A percentile compares a stretch with the other conserved stretches of the same genome.
Conservation (phyloP, 2,329 filamentous ascomycete species). For the Orbilia brochopaga region DNA sequence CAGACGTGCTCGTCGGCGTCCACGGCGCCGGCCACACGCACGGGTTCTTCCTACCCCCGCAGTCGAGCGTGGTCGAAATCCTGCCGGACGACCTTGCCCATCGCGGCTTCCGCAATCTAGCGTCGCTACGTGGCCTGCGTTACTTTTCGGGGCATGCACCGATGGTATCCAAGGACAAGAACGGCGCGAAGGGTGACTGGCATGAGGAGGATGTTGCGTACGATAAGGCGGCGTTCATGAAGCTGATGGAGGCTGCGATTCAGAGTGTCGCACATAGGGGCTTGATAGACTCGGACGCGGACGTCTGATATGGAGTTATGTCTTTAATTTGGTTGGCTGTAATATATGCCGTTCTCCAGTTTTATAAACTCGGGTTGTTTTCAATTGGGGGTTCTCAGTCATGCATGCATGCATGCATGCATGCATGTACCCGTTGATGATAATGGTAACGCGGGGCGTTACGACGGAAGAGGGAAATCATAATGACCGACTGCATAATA, state of each 20-base stretch:
- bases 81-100: conserved; percentile 57
- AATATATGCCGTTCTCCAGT: no score
- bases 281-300: conserved; percentile 33
- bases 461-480: no score
- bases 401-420: no score
- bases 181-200: conserved; percentile 45
- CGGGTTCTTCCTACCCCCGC: conserved; percentile 51
- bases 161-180: conserved; percentile 22
- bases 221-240: conserved; percentile 55
- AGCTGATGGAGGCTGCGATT: conserved; percentile 53
- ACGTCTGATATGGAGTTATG: not conserved
- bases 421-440: no score
- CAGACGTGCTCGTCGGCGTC: conserved; percentile 60
- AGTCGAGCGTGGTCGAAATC: conserved; percentile 59
- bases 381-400: no score
- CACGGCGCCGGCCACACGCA: conserved; percentile 61
- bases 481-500: no score
- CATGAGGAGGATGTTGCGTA: conserved; percentile 55
- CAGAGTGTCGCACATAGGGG: conserved; percentile 47
- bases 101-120: conserved; percentile 60
- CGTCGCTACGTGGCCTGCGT: conserved; percentile 57
- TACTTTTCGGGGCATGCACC: conserved; percentile 59
- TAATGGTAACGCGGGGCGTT: no score
- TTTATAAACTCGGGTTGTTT: no score
- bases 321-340: not conserved